Evolutionary conservation across 2,329 filamentous ascomycete genomes (phyloP).

Genomic region (Venturia oleaginea): DNA sequence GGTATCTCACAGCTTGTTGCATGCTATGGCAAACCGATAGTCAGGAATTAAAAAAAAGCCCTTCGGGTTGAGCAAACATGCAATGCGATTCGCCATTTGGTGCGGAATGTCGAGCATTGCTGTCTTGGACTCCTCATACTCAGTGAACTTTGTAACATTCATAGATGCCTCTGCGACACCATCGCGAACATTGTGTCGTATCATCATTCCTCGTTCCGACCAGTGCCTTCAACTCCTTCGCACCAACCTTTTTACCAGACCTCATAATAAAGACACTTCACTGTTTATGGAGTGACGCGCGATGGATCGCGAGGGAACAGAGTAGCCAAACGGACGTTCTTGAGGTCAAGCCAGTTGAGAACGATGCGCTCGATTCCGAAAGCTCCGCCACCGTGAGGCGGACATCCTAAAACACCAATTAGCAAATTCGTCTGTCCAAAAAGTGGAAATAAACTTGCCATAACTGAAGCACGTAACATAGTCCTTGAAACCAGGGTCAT

Average conservation of each 20-base stretch:
- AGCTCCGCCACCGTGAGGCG: constrained; percentile 56
- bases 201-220: background rate
- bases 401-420: constrained; percentile 33
- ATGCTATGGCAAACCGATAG: no score
- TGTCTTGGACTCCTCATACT: background rate
- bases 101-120: no score
- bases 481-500: constrained; percentile 50
- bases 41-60: no score
- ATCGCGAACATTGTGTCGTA: background rate
- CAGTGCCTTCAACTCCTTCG: background rate
- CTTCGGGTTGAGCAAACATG: no score
- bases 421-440: background rate
- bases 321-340: constrained; percentile 52
- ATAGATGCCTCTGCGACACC: background rate
- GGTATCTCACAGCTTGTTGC: no score
- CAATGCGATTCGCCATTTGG: no score
- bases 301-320: constrained; percentile 57
- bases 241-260: background rate
- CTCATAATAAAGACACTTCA: background rate
- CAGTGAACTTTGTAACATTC: background rate
- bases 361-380: constrained; percentile 59
- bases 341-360: constrained; percentile 56
- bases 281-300: constrained; percentile 37
- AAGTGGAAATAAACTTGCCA: constrained; percentile 21
- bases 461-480: constrained; percentile 57